Base-by-base conservation (phyloP, 805 yeast genomes). In the Saturnispora mendoncae region DNA sequence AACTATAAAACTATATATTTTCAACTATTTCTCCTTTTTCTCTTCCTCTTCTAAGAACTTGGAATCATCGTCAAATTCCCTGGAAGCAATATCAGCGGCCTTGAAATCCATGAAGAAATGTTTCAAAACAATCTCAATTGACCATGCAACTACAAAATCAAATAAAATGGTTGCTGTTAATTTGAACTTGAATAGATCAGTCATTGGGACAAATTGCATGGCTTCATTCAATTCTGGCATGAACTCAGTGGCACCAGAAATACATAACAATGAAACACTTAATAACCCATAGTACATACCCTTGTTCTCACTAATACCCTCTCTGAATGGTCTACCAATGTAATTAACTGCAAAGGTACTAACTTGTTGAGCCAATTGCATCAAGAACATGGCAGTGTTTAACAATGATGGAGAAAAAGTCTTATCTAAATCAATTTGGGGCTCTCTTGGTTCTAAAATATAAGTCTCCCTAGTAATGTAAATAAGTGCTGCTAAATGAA, bases 291-390 rank as follows among this genome's bases (percentile, higher is more conserved):
- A 90, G 66, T 82, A 90, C 97, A 92, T 92, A 50, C 97, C 97
- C 64, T 80, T 84, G 66, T 92, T 92, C 61, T 83, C 95, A 41
- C 69, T 70, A 53, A 92, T 82, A 43, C 85, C 77, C 66, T 92
- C 95, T 61, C 94, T 81, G 69, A 92, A 92, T 42, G 98, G 98
- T 52, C 83, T 79, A 42, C 98, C 98, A 67, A 86, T 95, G 64
- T 92, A 92, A 66, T 92, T 92, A 44, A 92, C 96, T 17, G 96
- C 96, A 69, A 88, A 92, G 0, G 98, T 92, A 13, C 97, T 85
- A 40, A 92, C 94, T 64, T 92, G 96, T 68, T 92, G 97, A 15
- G 95, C 90, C 55, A 92, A 72, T 63, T 88, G 97, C 43, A 92
- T 74, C 60, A 92, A 72, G 66, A 88, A 92, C 70, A 92, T 88